phyloP scores from a whole-genome alignment of 768 basidiomycete species.

The Pisolithus marmoratus region DNA sequence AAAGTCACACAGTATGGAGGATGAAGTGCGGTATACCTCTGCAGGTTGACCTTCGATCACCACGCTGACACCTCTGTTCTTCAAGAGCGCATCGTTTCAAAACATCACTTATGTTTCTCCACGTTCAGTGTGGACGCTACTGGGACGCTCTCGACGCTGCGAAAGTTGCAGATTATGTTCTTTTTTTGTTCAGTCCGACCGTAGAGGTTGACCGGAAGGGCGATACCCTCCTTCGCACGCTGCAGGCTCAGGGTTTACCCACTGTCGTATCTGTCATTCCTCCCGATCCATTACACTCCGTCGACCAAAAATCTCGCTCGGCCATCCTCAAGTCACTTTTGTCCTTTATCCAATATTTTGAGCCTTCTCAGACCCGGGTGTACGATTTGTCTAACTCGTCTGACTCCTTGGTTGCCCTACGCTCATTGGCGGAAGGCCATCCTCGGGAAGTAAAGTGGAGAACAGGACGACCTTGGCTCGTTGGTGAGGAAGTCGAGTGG shows the following conservation, averaged over 20 bases:
- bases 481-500: constrained; percentile 62
- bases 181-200: constrained; percentile 75
- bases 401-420: constrained; percentile 67
- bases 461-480: constrained; percentile 70
- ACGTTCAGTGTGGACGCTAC: constrained; percentile 62
- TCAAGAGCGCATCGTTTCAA: constrained; percentile 82
- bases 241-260: constrained; percentile 90
- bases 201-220: constrained; percentile 83
- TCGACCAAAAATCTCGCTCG: constrained; percentile 58
- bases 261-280: constrained; percentile 74
- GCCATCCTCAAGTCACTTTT: constrained; percentile 81
- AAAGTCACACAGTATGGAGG: constrained; percentile 41
- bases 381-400: constrained; percentile 62
- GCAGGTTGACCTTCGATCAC: background rate
- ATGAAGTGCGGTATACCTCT: constrained; percentile 46
- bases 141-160: constrained; percentile 81
- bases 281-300: constrained; percentile 37
- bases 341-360: constrained; percentile 94
- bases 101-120: constrained; percentile 84
- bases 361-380: constrained; percentile 71
- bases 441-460: constrained; percentile 80
- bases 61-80: background rate
- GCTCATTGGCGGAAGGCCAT: constrained; percentile 79
- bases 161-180: constrained; percentile 85
- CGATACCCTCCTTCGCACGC: constrained; percentile 77